These are phyloP conservation scores for Ceratopteris richardii DNA, from an alignment of 75 land plant species.

Conservation along the genomic window DNA sequence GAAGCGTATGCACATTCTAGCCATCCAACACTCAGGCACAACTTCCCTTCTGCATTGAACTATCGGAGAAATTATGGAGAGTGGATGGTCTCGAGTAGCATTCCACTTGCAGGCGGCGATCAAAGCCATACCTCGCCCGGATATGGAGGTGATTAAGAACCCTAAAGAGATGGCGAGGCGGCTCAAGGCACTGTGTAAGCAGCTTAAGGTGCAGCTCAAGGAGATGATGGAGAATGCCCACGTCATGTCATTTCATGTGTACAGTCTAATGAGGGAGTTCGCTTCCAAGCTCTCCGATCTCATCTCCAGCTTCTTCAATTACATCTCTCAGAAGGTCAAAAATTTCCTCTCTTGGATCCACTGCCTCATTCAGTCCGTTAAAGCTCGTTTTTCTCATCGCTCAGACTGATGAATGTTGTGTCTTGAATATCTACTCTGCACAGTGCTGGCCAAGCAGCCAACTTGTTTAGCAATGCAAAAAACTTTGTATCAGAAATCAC, in stretches of 20 bases:
- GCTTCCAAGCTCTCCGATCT: neutral
- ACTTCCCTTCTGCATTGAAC: no score
- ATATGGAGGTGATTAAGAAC: slow-evolving; percentile 1
- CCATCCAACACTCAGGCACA: no score
- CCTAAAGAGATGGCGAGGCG: slow-evolving; percentile 1
- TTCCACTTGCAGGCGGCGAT: neutral
- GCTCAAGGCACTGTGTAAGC: neutral
- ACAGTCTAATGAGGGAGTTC: neutral
- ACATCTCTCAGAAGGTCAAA: slow-evolving; percentile 5
- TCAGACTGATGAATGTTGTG: neutral
- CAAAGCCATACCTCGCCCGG: neutral
- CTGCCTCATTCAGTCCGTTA: neutral
- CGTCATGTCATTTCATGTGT: neutral
- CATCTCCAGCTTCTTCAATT: slow-evolving; percentile 2
- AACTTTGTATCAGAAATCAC: no score
- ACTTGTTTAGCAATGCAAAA: no score
- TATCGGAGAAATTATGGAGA: neutral
- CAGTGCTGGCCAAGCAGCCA: no score
- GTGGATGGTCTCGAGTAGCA: neutral
- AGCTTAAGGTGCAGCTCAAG: neutral
- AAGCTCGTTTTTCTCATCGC: neutral
- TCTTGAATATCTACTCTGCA: no score
- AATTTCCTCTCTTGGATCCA: neutral
- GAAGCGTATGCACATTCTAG: no score
- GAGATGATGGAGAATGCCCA: neutral